A percentile compares a stretch with the other conserved stretches of the same genome.
phyloP scores from a whole-genome alignment of 169 alveolate species.

The Babesia caballi region DNA sequence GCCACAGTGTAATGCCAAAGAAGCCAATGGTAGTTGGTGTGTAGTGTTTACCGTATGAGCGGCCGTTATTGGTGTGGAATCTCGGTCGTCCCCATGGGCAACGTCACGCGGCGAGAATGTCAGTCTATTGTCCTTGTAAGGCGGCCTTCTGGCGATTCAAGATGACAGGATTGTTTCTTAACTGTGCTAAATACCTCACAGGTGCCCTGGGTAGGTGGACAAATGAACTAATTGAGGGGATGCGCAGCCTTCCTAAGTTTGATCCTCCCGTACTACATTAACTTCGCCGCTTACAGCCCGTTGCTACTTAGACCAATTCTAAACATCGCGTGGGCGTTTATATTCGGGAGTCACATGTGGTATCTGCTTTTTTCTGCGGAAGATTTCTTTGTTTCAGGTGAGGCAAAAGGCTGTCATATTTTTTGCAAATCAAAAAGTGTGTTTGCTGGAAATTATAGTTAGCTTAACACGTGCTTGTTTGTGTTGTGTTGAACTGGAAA shows the following conservation, averaged over 20 bases:
- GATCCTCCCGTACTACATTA: slow-evolving; percentile 59
- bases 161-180: slow-evolving; percentile 22
- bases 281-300: slow-evolving; percentile 43
- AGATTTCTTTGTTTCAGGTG: slow-evolving; percentile 15
- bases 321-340: slow-evolving; percentile 74
- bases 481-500: too few species aligned
- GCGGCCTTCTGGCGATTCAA: background rate
- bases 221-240: background rate
- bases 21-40: too few species aligned
- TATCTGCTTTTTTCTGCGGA: slow-evolving; percentile 26
- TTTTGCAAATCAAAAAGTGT: too few species aligned
- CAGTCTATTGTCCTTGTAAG: background rate
- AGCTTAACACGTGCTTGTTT: too few species aligned
- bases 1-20: too few species aligned
- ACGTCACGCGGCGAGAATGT: background rate
- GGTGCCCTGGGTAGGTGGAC: slow-evolving; percentile 17
- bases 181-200: slow-evolving; percentile 12
- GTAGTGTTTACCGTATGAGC: background rate
- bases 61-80: background rate
- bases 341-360: slow-evolving; percentile 77
- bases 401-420: too few species aligned
- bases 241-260: slow-evolving; percentile 33
- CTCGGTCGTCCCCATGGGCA: slow-evolving; percentile 9
- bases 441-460: too few species aligned
- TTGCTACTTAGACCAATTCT: slow-evolving; percentile 64